A percentile compares a stretch with the other conserved stretches of the same genome.
Evolutionary conservation across 768 basidiomycete genomes (phyloP).

Genomic region (Kwoniella heveanensis): DNA sequence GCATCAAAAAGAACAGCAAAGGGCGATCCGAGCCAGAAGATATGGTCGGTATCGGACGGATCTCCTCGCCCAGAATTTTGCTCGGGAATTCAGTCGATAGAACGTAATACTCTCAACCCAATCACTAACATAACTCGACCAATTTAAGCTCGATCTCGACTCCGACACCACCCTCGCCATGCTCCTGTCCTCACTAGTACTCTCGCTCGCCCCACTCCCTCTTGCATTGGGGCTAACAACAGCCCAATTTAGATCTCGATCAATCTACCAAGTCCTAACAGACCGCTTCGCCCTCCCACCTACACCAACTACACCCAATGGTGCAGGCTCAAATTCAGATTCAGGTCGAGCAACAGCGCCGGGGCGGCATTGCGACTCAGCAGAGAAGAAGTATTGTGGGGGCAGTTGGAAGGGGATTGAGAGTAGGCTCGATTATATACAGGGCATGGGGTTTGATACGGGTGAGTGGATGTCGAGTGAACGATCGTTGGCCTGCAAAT

Average conservation of each 20-base stretch:
- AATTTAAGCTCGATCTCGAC: no score
- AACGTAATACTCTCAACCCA: no score
- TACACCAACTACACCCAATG: no score
- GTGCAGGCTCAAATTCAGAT: background rate
- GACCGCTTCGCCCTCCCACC: constrained; percentile 56
- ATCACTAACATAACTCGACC: no score
- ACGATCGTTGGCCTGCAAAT: no score
- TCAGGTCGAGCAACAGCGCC: no score
- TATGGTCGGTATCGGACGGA: no score
- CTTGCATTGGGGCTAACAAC: constrained; percentile 21
- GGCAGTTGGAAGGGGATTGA: constrained; percentile 54
- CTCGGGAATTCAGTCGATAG: no score
- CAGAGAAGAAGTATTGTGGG: constrained; percentile 48
- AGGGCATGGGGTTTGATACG: constrained; percentile 57
- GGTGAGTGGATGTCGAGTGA: constrained; percentile 22
- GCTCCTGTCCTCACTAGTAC: constrained; percentile 11
- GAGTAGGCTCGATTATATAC: constrained; percentile 54
- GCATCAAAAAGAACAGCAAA: no score
- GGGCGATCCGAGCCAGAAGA: no score
- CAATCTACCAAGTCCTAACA: constrained; percentile 54
- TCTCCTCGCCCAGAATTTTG: no score
- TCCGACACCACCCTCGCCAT: background rate
- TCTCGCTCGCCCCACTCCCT: constrained; percentile 7
- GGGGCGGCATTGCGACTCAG: constrained; percentile 29
- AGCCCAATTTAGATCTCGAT: constrained; percentile 37